Percentiles rank a stretch among this genome's conserved stretches.
Conservation (phyloP, 169 alveolate species). For the Plasmodium sp. region DNA sequence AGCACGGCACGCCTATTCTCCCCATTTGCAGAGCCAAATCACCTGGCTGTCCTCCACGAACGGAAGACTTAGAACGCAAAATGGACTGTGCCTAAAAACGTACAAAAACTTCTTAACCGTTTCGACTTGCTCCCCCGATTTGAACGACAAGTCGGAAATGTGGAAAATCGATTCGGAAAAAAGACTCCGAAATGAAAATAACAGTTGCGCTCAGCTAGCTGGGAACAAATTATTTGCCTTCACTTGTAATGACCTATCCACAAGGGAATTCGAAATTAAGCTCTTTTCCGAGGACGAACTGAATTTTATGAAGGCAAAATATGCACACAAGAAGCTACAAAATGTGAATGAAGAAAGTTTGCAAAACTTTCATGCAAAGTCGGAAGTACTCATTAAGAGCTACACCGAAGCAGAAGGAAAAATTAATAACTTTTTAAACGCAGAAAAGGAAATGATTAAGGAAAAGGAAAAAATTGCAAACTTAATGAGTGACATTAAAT, state of each 20-base stretch:
- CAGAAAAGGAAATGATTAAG: slow-evolving; percentile 48
- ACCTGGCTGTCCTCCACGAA: slow-evolving; percentile 33
- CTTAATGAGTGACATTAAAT: slow-evolving; percentile 49
- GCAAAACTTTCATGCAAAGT: slow-evolving; percentile 1
- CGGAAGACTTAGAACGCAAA: slow-evolving; percentile 38
- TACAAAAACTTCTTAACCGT: slow-evolving; percentile 53
- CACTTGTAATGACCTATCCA: slow-evolving; percentile 41
- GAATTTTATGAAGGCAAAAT: slow-evolving; percentile 67
- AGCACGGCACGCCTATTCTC: not conserved
- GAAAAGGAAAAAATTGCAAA: slow-evolving; percentile 43
- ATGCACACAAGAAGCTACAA: slow-evolving; percentile 55
- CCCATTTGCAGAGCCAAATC: slow-evolving; percentile 21
- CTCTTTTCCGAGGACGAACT: slow-evolving; percentile 32
- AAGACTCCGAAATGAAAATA: slow-evolving; percentile 43
- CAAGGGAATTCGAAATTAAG: slow-evolving; percentile 41
- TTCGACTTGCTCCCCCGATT: slow-evolving; percentile 59
- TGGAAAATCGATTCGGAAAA: slow-evolving; percentile 60
- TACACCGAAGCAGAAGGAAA: slow-evolving; percentile 33
- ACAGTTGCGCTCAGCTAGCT: slow-evolving; percentile 62
- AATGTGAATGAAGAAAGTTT: slow-evolving; percentile 32
- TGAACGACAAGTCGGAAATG: slow-evolving; percentile 56
- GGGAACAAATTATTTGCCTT: slow-evolving; percentile 65
- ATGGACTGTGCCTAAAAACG: slow-evolving; percentile 70
- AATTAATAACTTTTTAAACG: slow-evolving; percentile 30
- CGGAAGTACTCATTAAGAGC: not conserved